Base-by-base conservation (phyloP, 192 early-diverging fungal genomes). In the Neocallimastix lanati region DNA sequence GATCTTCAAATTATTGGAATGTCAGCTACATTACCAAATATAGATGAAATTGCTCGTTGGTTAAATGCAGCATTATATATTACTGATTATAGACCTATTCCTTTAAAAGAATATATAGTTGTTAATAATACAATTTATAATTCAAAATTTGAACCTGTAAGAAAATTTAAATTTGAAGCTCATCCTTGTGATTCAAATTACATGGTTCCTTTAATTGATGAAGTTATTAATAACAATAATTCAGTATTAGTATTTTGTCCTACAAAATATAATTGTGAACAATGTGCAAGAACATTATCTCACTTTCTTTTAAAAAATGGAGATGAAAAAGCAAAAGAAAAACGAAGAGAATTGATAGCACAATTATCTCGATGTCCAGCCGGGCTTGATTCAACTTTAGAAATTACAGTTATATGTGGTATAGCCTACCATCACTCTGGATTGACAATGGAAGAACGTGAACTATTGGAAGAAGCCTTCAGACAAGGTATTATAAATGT, bases 21-120 rank as follows among this genome's bases (percentile, higher is more conserved):
- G 84, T 84, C 84, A 12, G 83, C 84, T 9, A 84, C 83, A 27
- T 29, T 86, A n/a, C 84, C 83, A 3, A 86, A 84, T 67, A 79
- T 84, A 28, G 79, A 84, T 76, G 83, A 79, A 25, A 29, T 80
- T 67, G 84, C 84, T 29, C 30, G 76, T 21, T 84, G 84, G 84
- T 67, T 84, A n/a, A 77, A 86, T 77, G 84, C 84, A 29, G 36
- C 76, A 18, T 28, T 84, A 4, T 84, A 85, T 81, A 38, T 81
- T 2, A 84, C 85, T 7, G 76, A 18, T 28, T 85, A 35, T 58
- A 29, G 84, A 3, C 84, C 84, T 21, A 82, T 84, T 14, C 84
- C 84, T 21, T 40, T 84, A 28, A 33, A 77, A 25, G 84, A 84
- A 77, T 83, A 28, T 77, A 84, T 86, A 21, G 84, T 83, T 37